Evolutionary conservation across 164 flowering plant genomes (phyloP).

Genomic region (Echeveria elegans): DNA sequence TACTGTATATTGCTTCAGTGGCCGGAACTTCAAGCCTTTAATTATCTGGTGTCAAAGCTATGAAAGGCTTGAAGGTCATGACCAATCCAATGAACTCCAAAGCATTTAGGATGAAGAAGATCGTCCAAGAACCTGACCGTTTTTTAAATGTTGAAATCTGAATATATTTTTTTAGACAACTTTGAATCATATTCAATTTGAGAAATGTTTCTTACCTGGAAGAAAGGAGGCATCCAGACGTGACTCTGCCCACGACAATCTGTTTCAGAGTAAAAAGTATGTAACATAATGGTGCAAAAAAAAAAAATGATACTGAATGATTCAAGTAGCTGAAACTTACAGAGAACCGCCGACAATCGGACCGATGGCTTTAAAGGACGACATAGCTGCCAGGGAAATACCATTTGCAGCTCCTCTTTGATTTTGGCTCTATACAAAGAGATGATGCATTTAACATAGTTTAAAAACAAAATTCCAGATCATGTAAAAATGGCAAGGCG

Average conservation of each 20-base stretch:
- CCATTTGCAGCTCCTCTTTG: slow-evolving; percentile 52
- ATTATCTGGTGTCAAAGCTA: slow-evolving; percentile 20
- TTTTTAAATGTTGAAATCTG: too few species aligned
- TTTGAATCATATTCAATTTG: not conserved
- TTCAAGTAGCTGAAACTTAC: slow-evolving; percentile 17
- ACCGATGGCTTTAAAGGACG: slow-evolving; percentile 47
- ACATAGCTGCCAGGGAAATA: slow-evolving; percentile 45
- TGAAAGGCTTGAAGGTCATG: slow-evolving; percentile 7
- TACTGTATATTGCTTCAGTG: not conserved
- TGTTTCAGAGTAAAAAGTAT: not conserved
- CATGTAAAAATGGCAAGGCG: too few species aligned
- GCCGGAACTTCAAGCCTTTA: slow-evolving; percentile 10
- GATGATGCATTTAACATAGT: too few species aligned
- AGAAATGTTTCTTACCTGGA: slow-evolving; percentile 5
- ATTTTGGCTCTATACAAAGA: slow-evolving; percentile 18
- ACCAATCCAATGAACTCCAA: slow-evolving; percentile 8
- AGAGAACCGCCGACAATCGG: slow-evolving; percentile 51
- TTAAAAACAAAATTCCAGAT: too few species aligned
- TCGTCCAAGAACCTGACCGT: slow-evolving; percentile 10
- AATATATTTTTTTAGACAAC: too few species aligned
- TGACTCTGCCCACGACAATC: slow-evolving; percentile 9
- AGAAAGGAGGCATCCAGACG: not conserved
- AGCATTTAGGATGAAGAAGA: slow-evolving; percentile 2
- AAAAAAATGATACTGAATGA: too few species aligned
- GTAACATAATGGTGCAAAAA: not conserved